Evolutionary conservation across 2,329 filamentous ascomycete genomes (phyloP).

Genomic region (Fonsecaea pedrosoi): DNA sequence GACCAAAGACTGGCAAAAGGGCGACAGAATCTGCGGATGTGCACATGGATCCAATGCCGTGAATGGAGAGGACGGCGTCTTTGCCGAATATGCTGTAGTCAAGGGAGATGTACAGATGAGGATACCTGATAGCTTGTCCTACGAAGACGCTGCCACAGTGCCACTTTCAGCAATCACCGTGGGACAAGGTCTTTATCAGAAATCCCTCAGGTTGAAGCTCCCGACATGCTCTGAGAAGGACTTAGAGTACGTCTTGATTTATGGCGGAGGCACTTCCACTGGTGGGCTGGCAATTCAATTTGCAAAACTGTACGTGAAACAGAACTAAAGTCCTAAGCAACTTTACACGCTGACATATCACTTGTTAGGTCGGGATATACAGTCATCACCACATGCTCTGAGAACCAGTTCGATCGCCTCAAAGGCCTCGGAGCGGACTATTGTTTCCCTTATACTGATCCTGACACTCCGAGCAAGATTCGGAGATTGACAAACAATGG

Average conservation of each 20-base stretch:
- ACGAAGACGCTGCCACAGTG: conserved; percentile 42
- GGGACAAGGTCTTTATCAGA: neutral
- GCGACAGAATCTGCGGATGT: conserved; percentile 48
- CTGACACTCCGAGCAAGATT: conserved; percentile 43
- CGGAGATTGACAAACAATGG: conserved; percentile 46
- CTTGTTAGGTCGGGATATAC: conserved; percentile 45
- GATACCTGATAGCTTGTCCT: conserved; percentile 42
- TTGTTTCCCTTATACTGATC: conserved; percentile 56
- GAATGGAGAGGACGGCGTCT: conserved; percentile 43
- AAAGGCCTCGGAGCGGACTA: conserved; percentile 53
- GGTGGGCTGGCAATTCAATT: neutral
- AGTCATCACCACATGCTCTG: conserved; percentile 50
- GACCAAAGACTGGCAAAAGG: conserved; percentile 38
- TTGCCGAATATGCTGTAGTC: conserved; percentile 47
- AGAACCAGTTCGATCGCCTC: conserved; percentile 53
- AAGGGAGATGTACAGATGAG: conserved; percentile 42
- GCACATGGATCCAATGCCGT: conserved; percentile 45
- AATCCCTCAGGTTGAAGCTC: neutral
- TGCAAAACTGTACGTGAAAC: neutral
- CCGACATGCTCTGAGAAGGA: neutral
- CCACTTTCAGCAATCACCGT: neutral
- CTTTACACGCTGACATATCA: neutral
- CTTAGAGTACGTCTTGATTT: neutral
- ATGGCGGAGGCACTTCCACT: neutral
- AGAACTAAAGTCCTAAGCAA: neutral